Evolutionary conservation across 2,329 filamentous ascomycete genomes (phyloP), one percentile per base, ranked within the genome.

Genomic region (Gyromitra esculenta): DNA sequence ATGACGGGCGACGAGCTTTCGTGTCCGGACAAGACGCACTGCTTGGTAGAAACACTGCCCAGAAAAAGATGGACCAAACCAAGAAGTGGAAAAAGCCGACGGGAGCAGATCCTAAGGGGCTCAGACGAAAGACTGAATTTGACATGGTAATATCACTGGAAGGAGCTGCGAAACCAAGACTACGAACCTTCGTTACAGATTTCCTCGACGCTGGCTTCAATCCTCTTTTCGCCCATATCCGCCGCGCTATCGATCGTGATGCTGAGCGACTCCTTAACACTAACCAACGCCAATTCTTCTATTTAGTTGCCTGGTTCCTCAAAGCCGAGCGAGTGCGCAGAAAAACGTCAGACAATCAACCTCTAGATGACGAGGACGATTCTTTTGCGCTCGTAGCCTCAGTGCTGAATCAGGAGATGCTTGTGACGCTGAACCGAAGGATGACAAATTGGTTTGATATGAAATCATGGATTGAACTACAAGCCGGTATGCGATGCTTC

Each of bases 161-260:
- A 18, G 84, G 88, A 1, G 87, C 88, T 21, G 93, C 94, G n/a
- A 90, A 89, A n/a, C 88, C 89, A 54, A 90, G 94, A 79, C 87
- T 99, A 7, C 89, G 91, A 64, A 86, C 86, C 0, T 99, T 99
- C 82, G 92, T 97, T 0, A 91, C 95, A 80, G 94, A 98, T 59
- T 97, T 99, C 80, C 85, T 99, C 2, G 95, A 99, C 83, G 94
- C 95, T 0, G 92, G 93, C 0, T 99, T 99, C 85, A 99, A 98
- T 82, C 94, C 94, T 2, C 85, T 94, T 18, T 69, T 72, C 39
- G 31, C 41, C 31, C 67, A 71, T 43, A 67, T 77, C 6, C 90
- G 96, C 67, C 95, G 93, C 83, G 93, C 94, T 1, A 91, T 99
- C 70, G 95, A 97, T 81, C 89, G 95, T 31, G 94, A 98, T 84